phyloP scores from a whole-genome alignment of 768 basidiomycete genomes.

The Leccinum olivaceopallidum region DNA sequence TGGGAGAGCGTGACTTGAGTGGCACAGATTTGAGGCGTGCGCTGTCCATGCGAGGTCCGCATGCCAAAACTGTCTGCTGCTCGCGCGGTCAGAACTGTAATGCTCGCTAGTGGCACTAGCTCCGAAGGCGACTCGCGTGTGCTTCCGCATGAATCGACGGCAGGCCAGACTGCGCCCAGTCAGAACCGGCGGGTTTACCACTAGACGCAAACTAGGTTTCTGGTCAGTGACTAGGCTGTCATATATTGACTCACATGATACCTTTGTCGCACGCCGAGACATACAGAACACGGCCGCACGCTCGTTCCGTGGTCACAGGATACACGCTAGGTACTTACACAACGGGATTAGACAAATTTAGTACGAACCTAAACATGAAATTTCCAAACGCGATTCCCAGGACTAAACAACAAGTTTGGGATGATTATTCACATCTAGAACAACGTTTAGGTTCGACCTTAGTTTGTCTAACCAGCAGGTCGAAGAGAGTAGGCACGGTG shows the following conservation, averaged over 20 bases:
- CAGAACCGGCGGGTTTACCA: background rate
- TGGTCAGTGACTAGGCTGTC: background rate
- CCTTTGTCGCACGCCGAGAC: background rate
- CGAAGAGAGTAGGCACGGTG: background rate
- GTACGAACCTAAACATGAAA: no score
- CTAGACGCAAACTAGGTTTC: background rate
- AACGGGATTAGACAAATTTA: no score
- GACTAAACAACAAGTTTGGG: no score
- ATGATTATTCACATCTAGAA: no score
- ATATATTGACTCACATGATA: background rate
- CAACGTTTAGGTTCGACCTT: no score
- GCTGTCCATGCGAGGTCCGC: constrained; percentile 14
- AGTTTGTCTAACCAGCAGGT: no score
- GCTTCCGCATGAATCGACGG: background rate
- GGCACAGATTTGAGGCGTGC: background rate
- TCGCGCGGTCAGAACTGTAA: background rate
- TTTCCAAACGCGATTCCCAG: no score
- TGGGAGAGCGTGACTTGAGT: constrained; percentile 1
- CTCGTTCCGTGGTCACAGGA: background rate
- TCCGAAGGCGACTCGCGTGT: background rate
- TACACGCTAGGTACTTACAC: background rate
- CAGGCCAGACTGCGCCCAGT: background rate
- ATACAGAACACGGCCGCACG: background rate
- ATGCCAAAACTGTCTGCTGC: background rate
- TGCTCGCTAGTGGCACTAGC: background rate